These are phyloP conservation scores for Coelastrella sp. DNA, from an alignment of 139 green algal genomes.

Conservation along the genomic window DNA sequence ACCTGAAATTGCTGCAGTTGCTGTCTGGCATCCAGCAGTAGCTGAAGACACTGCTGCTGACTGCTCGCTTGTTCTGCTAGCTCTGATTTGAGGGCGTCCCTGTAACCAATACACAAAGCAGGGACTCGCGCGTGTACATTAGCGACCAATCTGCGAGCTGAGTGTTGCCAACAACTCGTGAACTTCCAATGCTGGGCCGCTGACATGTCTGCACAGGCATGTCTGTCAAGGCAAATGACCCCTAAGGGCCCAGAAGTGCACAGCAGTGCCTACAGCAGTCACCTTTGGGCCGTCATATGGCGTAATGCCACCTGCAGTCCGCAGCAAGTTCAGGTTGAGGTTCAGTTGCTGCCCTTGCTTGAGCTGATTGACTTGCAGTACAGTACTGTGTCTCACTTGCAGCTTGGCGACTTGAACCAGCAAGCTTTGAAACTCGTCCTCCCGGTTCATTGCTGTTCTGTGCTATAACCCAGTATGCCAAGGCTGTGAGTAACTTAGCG, in stretches of 20 bases:
- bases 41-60: conserved; percentile 20
- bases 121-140: not conserved
- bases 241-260: not conserved
- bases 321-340: not conserved
- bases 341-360: not conserved
- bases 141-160: no score
- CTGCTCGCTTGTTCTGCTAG: not conserved
- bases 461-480: not conserved
- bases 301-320: conserved; percentile 29
- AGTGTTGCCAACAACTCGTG: no score
- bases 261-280: not conserved
- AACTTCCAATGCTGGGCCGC: no score
- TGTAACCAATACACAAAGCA: not conserved
- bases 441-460: not conserved
- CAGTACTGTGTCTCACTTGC: not conserved
- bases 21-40: conserved; percentile 1
- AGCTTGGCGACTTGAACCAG: conserved; percentile 26
- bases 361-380: not conserved
- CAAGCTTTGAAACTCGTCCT: not conserved
- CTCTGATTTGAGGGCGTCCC: not conserved
- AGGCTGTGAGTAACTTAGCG: no score
- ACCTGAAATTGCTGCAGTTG: conserved; percentile 38
- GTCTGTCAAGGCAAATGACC: not conserved
- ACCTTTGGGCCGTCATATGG: conserved; percentile 25
- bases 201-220: no score